These are phyloP conservation scores for Catharanthus roseus DNA, from an alignment of 257 asterid species.

Conservation along the genomic window DNA sequence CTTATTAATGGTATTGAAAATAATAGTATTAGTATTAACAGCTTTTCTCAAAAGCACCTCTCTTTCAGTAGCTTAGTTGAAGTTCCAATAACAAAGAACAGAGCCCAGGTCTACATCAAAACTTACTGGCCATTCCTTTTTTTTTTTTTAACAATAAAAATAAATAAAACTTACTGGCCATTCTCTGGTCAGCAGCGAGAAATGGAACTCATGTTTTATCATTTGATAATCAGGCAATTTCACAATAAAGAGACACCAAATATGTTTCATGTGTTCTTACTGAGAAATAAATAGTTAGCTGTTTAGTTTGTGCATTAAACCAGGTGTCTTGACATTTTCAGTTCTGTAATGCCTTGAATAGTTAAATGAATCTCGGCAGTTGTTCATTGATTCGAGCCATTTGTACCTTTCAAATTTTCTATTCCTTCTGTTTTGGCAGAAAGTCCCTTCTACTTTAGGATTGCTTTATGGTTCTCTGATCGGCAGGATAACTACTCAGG, in stretches of 20 bases:
- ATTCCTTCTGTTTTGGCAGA: constrained; percentile 13
- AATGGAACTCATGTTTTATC: neutral
- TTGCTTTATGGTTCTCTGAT: constrained; percentile 45
- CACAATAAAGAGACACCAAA: neutral
- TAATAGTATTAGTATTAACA: too few species aligned
- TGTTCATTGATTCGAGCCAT: neutral
- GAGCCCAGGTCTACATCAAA: too few species aligned
- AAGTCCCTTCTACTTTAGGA: constrained; percentile 19
- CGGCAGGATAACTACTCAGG: constrained; percentile 55
- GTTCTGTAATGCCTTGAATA: neutral
- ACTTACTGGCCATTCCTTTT: neutral
- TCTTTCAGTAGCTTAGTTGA: too few species aligned
- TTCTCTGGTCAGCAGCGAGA: neutral
- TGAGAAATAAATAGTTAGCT: neutral
- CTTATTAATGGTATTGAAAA: too few species aligned
- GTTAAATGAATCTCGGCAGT: neutral
- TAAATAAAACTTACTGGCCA: neutral
- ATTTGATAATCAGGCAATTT: neutral
- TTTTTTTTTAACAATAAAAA: too few species aligned
- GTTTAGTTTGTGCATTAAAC: neutral
- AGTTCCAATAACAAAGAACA: too few species aligned
- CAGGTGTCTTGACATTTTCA: neutral
- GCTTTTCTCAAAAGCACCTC: too few species aligned
- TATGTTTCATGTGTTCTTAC: neutral
- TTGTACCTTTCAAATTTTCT: constrained; percentile 18